A percentile compares a stretch with the other conserved stretches of the same genome.
Conservation (phyloP, 2,329 filamentous ascomycete genomes). For the Dactylonectria estremocensis region DNA sequence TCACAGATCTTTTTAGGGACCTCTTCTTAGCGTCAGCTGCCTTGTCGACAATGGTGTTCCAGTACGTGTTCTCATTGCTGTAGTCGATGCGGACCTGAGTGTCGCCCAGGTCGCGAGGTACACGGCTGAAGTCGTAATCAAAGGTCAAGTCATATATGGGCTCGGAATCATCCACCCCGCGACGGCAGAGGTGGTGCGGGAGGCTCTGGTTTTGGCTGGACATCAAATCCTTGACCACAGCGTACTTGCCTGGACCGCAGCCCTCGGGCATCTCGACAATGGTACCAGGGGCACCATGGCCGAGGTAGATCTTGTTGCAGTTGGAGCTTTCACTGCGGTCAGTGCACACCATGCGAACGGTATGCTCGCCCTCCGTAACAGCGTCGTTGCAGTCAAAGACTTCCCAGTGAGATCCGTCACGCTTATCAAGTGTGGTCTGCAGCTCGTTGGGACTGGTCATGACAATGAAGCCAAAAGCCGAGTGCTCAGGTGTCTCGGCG, state of each 20-base stretch:
- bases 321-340: conserved; percentile 46
- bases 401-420: conserved; percentile 52
- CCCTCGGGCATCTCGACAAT: conserved; percentile 58
- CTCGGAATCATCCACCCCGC: conserved; percentile 2
- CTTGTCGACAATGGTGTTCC: conserved; percentile 50
- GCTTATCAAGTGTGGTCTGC: conserved; percentile 51
- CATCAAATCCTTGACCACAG: conserved; percentile 55
- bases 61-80: conserved; percentile 56
- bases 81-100: conserved; percentile 58
- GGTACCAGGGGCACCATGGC: conserved; percentile 55
- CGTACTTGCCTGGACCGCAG: conserved; percentile 59
- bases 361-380: conserved; percentile 50
- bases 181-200: neutral
- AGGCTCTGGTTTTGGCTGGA: conserved; percentile 15
- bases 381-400: conserved; percentile 55
- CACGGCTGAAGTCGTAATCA: conserved; percentile 54
- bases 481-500: conserved; percentile 47
- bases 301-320: conserved; percentile 56
- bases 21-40: conserved; percentile 17
- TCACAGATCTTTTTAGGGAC: conserved; percentile 19
- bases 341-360: conserved; percentile 55
- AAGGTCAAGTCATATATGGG: conserved; percentile 56
- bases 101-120: conserved; percentile 50
- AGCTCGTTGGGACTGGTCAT: conserved; percentile 55
- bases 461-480: conserved; percentile 53